Evolutionary conservation across 1,284 basidiomycete genomes (phyloP).

Genomic region (Ceratobasidium sp.): DNA sequence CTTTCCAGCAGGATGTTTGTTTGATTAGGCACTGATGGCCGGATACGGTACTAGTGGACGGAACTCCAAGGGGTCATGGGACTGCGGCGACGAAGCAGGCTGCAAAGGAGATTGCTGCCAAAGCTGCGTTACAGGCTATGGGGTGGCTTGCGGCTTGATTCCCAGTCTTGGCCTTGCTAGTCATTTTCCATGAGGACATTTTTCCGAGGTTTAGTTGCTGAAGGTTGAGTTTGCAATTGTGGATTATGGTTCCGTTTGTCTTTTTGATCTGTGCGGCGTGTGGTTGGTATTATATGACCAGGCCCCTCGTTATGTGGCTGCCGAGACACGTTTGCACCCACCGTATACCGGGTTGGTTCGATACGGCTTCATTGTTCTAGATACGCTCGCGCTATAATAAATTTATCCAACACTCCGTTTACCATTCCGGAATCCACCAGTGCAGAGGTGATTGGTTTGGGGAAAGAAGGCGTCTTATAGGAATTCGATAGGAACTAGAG

Average conservation of each 20-base stretch:
- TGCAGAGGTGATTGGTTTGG: background rate
- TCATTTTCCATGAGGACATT: background rate
- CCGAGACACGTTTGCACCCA: constrained; percentile 1
- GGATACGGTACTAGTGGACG: constrained; percentile 23
- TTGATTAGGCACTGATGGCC: constrained; percentile 18
- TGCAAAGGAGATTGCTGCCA: constrained; percentile 43
- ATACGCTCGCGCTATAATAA: background rate
- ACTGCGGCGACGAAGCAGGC: constrained; percentile 42
- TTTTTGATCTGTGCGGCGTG: background rate
- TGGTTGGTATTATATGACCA: background rate
- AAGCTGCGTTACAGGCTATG: constrained; percentile 28
- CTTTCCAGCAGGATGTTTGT: background rate
- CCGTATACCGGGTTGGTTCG: background rate
- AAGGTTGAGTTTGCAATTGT: constrained; percentile 12
- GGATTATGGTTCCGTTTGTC: background rate
- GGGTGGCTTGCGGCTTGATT: constrained; percentile 30
- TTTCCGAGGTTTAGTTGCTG: background rate
- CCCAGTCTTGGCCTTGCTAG: background rate
- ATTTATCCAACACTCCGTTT: background rate
- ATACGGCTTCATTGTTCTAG: background rate
- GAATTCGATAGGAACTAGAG: background rate
- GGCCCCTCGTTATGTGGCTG: background rate
- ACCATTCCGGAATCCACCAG: background rate
- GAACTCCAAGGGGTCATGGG: constrained; percentile 39
- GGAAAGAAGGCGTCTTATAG: background rate